Evolutionary conservation across 352 stramenopile species (phyloP).

Genomic region (Phytophthora macrochlamydospora): DNA sequence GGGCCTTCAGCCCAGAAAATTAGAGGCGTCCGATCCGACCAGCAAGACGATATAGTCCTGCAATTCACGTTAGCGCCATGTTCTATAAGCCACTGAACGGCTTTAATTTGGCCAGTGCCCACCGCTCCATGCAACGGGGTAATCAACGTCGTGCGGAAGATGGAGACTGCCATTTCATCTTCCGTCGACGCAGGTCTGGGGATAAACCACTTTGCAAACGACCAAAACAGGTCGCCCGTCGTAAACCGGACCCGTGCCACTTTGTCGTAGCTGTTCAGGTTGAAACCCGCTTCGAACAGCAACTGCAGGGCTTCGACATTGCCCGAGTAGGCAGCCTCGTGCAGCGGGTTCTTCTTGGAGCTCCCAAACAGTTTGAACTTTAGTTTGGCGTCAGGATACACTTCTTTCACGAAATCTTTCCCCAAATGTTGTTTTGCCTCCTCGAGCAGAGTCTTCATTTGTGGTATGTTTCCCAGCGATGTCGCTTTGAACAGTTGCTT

Average conservation of each 20-base stretch:
- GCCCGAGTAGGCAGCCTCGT: constrained; percentile 70
- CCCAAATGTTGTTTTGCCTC: constrained; percentile 55
- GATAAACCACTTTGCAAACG: constrained; percentile 73
- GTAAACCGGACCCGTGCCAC: constrained; percentile 76
- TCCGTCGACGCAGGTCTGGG: constrained; percentile 43
- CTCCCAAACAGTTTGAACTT: constrained; percentile 60
- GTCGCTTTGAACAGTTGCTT: constrained; percentile 79
- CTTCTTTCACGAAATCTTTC: constrained; percentile 58
- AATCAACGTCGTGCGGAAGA: constrained; percentile 75
- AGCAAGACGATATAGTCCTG: constrained; percentile 64
- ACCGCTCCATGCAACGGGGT: constrained; percentile 77
- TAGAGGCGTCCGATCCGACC: constrained; percentile 63
- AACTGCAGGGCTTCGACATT: constrained; percentile 68
- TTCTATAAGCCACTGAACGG: constrained; percentile 60
- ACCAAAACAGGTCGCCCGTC: constrained; percentile 79
- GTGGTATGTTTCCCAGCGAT: constrained; percentile 64
- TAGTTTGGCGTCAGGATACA: constrained; percentile 63
- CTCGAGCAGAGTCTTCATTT: constrained; percentile 56
- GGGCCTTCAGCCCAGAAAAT: constrained; percentile 74
- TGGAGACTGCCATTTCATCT: constrained; percentile 59
- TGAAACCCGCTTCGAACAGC: constrained; percentile 58
- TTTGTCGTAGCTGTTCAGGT: constrained; percentile 73
- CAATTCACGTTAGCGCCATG: constrained; percentile 64
- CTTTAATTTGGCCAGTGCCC: constrained; percentile 56
- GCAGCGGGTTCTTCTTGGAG: constrained; percentile 84